A percentile compares a stretch with the other conserved stretches of the same genome.
phyloP scores from a whole-genome alignment of 768 basidiomycete genomes.

The Suillus americanus region DNA sequence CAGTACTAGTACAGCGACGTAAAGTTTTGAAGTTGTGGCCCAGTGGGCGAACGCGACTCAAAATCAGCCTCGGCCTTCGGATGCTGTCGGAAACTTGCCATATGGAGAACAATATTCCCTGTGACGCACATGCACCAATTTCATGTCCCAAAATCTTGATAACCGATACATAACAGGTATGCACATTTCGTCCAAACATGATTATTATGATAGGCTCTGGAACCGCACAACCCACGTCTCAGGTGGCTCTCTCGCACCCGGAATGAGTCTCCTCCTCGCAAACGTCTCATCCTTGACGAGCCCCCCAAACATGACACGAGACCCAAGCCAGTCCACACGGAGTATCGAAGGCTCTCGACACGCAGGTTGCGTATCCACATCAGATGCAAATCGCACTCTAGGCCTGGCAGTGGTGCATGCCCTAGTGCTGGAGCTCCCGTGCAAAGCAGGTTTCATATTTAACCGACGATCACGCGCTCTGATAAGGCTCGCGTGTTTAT shows the following conservation, averaged over 20 bases:
- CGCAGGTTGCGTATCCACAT: neutral
- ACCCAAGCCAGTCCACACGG: slow-evolving; percentile 13
- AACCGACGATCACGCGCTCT: slow-evolving; percentile 5
- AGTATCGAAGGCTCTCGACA: neutral
- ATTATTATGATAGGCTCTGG: neutral
- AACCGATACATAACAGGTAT: neutral
- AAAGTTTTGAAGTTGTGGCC: neutral
- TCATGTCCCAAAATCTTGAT: neutral
- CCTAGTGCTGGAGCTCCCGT: neutral
- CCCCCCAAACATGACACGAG: slow-evolving; percentile 7
- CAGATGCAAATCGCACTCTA: neutral
- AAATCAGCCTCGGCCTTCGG: neutral
- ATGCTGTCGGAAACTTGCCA: neutral
- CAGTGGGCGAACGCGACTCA: neutral
- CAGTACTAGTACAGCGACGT: neutral
- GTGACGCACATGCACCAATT: neutral
- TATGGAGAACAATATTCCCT: neutral
- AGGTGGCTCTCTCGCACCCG: slow-evolving; percentile 2
- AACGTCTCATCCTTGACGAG: slow-evolving; percentile 9
- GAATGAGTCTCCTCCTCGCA: slow-evolving; percentile 9
- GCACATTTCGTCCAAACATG: neutral
- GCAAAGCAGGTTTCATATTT: neutral
- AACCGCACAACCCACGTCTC: slow-evolving; percentile 14
- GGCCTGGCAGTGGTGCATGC: neutral
- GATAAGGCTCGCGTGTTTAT: neutral